Conservation (phyloP, 2,329 filamentous ascomycete genomes). For the Coniochaeta sp. region DNA sequence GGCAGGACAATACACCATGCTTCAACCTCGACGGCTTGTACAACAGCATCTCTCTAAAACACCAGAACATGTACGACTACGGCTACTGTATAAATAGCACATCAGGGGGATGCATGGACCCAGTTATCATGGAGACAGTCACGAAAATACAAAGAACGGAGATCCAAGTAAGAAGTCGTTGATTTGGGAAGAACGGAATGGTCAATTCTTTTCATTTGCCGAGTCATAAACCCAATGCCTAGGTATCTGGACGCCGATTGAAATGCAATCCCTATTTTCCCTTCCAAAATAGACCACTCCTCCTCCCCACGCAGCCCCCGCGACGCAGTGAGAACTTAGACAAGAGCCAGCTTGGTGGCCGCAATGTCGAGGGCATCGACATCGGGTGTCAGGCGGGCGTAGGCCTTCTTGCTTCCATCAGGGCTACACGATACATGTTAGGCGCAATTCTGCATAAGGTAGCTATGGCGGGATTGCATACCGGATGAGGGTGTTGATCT, state of each 20-base stretch:
- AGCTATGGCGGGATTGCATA: conserved; percentile 33
- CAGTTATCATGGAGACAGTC: not conserved
- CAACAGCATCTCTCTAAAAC: not conserved
- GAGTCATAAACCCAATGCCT: conserved; percentile 17
- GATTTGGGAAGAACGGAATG: conserved; percentile 5
- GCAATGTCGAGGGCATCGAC: conserved; percentile 99
- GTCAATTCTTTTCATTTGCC: conserved; percentile 17
- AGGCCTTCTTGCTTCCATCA: conserved; percentile 98
- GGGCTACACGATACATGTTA: conserved; percentile 48
- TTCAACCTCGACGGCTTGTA: not conserved
- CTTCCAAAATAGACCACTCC: conserved; percentile 13
- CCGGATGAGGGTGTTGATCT: conserved; percentile 99
- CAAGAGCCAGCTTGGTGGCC: conserved; percentile 96
- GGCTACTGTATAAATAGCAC: not conserved
- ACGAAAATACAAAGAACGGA: not conserved
- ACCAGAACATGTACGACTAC: not conserved
- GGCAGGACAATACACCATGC: not conserved
- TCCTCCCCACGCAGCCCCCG: conserved; percentile 32
- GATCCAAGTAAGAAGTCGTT: not conserved
- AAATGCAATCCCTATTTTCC: conserved; percentile 15
- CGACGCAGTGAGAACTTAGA: conserved; percentile 52
- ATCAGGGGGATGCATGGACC: not conserved
- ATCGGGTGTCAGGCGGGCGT: conserved; percentile 88
- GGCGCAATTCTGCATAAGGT: not conserved
- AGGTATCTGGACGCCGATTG: conserved; percentile 21